Evolutionary conservation across 2,329 filamentous ascomycete genomes (phyloP), one percentile per base, ranked within the genome.

Genomic region (Cladosporium sp.): DNA sequence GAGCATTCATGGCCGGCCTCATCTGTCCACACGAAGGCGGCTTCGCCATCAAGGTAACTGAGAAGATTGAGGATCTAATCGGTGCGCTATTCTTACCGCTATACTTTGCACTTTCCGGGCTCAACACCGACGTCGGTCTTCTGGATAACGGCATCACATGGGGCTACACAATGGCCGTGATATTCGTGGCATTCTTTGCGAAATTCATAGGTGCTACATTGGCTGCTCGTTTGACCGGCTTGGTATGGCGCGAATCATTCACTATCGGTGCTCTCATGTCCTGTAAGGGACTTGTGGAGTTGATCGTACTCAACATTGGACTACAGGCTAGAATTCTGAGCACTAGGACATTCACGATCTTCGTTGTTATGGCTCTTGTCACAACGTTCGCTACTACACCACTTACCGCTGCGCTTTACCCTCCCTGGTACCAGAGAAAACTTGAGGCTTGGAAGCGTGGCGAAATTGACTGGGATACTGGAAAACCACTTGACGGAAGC

Each of bases 31-130:
- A 93, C 62, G 87, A 95, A 51, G 86, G 87, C 42, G 88, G 90
- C 22, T 95, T 95, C 62, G 86, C 88, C 18, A 93, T 95, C 68
- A 91, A 91, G 58, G 74, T 95, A 35, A 93, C 89, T 0, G 90
- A 95, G 64, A 96, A 96, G 74, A 84, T 97, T 52, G 92, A 97
- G 67, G 92, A 97, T 76, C 72, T 96, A 9, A 84, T 96, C 25
- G 82, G 84, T 0, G 84, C 86, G 1, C 72, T 97, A 1, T 90
- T 97, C 59, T 68, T 96, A 8, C 92, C 92, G 0, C 79, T 97
- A 1, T 97, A 96, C 67, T 97, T 97, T 70, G 90, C 91, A 0
- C 79, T 95, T 1, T 96, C 92, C 1, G 92, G 92, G 3, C 74
- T 97, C 7, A 91, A 83, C 65, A 97, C 92, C 7, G 83, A 97